Evolutionary conservation across 805 yeast species (phyloP), one percentile per base, ranked within the genome.

Genomic region (Wickerhamiella brachini): DNA sequence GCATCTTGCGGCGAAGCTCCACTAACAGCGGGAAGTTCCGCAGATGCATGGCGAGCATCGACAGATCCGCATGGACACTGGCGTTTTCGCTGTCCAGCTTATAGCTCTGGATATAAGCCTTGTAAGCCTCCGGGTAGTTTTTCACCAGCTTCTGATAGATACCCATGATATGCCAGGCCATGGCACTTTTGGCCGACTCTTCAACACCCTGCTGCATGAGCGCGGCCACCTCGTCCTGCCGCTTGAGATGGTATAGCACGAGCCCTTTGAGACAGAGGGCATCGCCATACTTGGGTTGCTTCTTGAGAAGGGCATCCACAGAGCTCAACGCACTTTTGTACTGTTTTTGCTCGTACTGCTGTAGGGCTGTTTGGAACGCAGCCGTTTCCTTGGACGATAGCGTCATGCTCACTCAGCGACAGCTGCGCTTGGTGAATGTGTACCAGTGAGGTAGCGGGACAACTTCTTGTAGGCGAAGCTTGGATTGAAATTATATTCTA

Each of bases 211-310:
- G 78, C 41, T 67, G 57, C 49, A 88, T 76, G 58, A 78, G 77
- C 0, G 73, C 61, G 49, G 74, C 79, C 1, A 88, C 88, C 50
- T 85, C 94, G 1, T 69, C 68, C 53, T 73, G 71, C 59, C 79
- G 80, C 49, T 81, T 79, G 46, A 78, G 60, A 56, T 77, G 75
- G 62, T 73, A 72, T 54, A 81, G 68, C 52, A 79, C 70, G 49
- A 94, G 72, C 1, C 95, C 97, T 67, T 90, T 90, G 60, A 93
- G 72, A 2, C 95, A 86, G 51, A 85, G 68, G 2, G 94, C 79
- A 61, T 86, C 95, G 24, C 88, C 82, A 65, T 85, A 88, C 48
- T 71, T 72, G 15, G 86, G 74, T 61, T 80, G 79, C 61, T 85
- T 86, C 71, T 86, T 85, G 60, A 90, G 67, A 58, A 85, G 76